A percentile compares a stretch with the other conserved stretches of the same genome.
Conservation (phyloP, 805 yeast genomes). For the Tanozyma kutaoensis region DNA sequence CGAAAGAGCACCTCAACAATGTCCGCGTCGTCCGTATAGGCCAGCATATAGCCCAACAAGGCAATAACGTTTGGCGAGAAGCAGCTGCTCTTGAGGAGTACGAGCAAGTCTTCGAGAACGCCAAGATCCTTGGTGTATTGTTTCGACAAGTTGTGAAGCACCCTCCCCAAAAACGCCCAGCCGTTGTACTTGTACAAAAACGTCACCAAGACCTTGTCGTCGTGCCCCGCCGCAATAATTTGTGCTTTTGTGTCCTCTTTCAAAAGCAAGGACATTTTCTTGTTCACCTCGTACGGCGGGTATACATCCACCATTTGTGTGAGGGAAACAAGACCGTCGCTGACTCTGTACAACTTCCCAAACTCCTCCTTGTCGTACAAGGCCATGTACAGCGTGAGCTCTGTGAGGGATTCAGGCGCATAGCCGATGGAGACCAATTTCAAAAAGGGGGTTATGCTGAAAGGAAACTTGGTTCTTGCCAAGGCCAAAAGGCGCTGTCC, state of each 20-base stretch:
- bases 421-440: constrained; percentile 48
- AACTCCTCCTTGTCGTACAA: constrained; percentile 26
- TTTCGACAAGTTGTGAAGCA: constrained; percentile 49
- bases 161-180: constrained; percentile 75
- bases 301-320: constrained; percentile 33
- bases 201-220: constrained; percentile 33
- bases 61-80: constrained; percentile 6
- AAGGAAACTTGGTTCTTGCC: constrained; percentile 66
- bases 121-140: constrained; percentile 21
- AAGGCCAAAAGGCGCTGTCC: constrained; percentile 33
- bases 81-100: constrained; percentile 18
- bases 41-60: constrained; percentile 27
- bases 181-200: constrained; percentile 72
- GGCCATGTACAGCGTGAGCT: constrained; percentile 51
- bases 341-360: constrained; percentile 25
- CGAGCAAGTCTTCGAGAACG: constrained; percentile 34
- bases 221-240: constrained; percentile 28
- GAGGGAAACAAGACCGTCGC: constrained; percentile 38
- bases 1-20: constrained; percentile 48
- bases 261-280: constrained; percentile 31
- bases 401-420: constrained; percentile 44
- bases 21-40: constrained; percentile 38
- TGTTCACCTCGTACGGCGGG: constrained; percentile 43
- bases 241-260: constrained; percentile 50
- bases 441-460: constrained; percentile 44